A percentile compares a stretch with the other conserved stretches of the same genome.
phyloP scores from a whole-genome alignment of 306 rosid species.

The Lathyrus sativus region DNA sequence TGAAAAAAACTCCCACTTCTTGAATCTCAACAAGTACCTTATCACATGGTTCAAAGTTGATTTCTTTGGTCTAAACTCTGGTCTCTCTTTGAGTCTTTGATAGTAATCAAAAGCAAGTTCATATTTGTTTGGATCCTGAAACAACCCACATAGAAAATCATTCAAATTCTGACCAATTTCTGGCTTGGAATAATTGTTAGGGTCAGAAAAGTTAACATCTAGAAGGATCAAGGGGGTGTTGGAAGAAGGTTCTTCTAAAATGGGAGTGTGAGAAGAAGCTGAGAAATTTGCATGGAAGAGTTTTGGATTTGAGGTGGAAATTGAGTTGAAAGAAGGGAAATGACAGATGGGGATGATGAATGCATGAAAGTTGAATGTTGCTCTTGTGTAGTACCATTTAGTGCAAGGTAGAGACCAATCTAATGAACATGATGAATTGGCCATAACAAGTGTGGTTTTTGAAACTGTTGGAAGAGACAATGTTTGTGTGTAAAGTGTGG shows the following conservation, averaged over 20 bases:
- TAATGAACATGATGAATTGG: slow-evolving; percentile 52
- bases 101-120: slow-evolving; percentile 57
- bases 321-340: slow-evolving; percentile 38
- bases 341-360: slow-evolving; percentile 38
- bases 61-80: slow-evolving; percentile 57
- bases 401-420: slow-evolving; percentile 56
- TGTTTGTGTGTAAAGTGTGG: neutral
- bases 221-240: slow-evolving; percentile 38
- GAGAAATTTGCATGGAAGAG: slow-evolving; percentile 46
- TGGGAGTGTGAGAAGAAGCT: slow-evolving; percentile 50
- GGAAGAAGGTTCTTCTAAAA: slow-evolving; percentile 52
- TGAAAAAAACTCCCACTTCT: slow-evolving; percentile 53
- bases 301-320: slow-evolving; percentile 38
- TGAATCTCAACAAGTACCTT: slow-evolving; percentile 62
- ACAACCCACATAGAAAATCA: slow-evolving; percentile 52
- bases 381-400: slow-evolving; percentile 30
- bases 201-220: slow-evolving; percentile 34
- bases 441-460: slow-evolving; percentile 47
- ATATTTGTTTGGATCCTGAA: slow-evolving; percentile 49
- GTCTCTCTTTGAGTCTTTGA: slow-evolving; percentile 52
- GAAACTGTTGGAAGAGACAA: slow-evolving; percentile 21
- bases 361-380: slow-evolving; percentile 11
- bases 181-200: slow-evolving; percentile 34
- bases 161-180: slow-evolving; percentile 45
- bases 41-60: slow-evolving; percentile 51